These are phyloP conservation scores for Erodium moschatum DNA, from an alignment of 441 rosid species.

Conservation along the genomic window DNA sequence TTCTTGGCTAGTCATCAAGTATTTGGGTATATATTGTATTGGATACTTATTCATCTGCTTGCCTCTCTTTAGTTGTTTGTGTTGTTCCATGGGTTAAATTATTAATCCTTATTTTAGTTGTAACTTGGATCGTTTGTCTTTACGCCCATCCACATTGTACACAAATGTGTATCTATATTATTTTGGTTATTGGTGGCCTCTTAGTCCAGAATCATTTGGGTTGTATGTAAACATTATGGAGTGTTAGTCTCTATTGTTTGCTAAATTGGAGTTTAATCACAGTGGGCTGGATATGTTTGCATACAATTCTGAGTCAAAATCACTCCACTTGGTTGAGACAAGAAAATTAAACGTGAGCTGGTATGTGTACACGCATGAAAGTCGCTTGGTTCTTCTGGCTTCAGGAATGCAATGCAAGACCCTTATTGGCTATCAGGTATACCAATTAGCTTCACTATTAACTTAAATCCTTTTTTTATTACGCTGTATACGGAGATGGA, in stretches of 20 bases:
- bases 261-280: conserved; percentile 29
- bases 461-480: background rate
- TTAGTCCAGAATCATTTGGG: background rate
- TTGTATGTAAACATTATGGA: background rate
- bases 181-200: background rate
- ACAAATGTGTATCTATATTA: background rate
- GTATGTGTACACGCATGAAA: conserved; percentile 86
- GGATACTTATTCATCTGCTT: background rate
- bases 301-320: conserved; percentile 45
- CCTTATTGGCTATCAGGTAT: conserved; percentile 79
- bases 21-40: background rate
- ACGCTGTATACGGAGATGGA: background rate
- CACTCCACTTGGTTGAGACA: conserved; percentile 68
- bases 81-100: background rate
- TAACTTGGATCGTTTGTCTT: background rate
- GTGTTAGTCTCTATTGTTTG: background rate
- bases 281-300: conserved; percentile 89
- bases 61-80: background rate
- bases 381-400: conserved; percentile 91
- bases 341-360: conserved; percentile 60
- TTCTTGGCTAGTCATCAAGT: background rate
- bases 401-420: conserved; percentile 92
- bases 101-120: background rate
- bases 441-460: conserved; percentile 13
- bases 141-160: background rate